These are phyloP conservation scores for Backusella circina DNA, from an alignment of 192 early-diverging fungal genomes.

Conservation along the genomic window DNA sequence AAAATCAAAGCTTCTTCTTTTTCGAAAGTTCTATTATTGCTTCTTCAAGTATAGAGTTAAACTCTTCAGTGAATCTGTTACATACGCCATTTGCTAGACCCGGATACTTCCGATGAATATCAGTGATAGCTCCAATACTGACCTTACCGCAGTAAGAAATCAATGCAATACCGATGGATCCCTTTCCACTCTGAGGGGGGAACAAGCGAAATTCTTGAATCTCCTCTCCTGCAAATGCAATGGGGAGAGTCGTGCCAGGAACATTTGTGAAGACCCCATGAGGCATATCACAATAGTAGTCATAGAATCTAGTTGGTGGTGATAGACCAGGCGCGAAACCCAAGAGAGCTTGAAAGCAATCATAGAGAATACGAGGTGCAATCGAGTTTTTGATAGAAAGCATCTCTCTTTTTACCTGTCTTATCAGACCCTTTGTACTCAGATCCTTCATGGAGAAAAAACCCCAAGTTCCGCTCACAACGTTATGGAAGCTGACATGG, in stretches of 20 bases:
- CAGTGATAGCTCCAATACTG: constrained; percentile 15
- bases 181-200: constrained; percentile 28
- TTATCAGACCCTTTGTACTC: constrained; percentile 12
- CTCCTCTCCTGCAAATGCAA: constrained; percentile 29
- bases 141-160: constrained; percentile 27
- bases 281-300: constrained; percentile 3
- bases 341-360: not conserved
- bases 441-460: constrained; percentile 30
- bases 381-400: constrained; percentile 12
- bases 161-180: constrained; percentile 23
- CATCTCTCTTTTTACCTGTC: constrained; percentile 24
- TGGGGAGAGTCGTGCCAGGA: constrained; percentile 23
- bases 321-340: not conserved
- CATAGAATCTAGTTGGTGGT: not conserved
- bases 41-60: constrained; percentile 9
- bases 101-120: constrained; percentile 15
- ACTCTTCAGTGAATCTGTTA: constrained; percentile 7
- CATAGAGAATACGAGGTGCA: constrained; percentile 11
- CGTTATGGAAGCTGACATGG: constrained; percentile 24
- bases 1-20: not conserved
- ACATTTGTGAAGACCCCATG: constrained; percentile 35
- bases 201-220: constrained; percentile 16
- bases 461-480: constrained; percentile 24
- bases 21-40: constrained; percentile 9
- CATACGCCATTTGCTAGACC: constrained; percentile 6